Base-by-base conservation (phyloP, 1,284 basidiomycete genomes). In the Cryptococcus sp. region DNA sequence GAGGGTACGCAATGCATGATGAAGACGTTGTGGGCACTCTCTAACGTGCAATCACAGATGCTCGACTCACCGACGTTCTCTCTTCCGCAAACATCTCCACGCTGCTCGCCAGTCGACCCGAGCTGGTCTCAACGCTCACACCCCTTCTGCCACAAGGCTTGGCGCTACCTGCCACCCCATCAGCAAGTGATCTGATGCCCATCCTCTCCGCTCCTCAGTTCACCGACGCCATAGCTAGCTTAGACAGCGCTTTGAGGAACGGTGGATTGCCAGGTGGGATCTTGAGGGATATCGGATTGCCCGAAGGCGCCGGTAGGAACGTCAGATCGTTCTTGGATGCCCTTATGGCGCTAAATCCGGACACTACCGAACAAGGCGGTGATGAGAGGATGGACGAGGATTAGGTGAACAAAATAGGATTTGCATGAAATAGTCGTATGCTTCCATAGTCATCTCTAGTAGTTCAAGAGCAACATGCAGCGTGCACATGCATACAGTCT, bases 221-320 rank as follows among this genome's bases (percentile, higher is more conserved):
- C 65, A 70, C 64, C 22, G 73, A 77, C 57, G 76, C 76, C 4
- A 71, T 77, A 17, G 62, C 62, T 11, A 66, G 62, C 49, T 67
- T 79, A n/a, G 77, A 79, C 50, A 72, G 73, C 54, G 77, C 76
- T 10, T 59, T 79, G 37, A 54, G 76, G 19, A 73, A 65, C 46
- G 75, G 76, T 8, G 75, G 70, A 4, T 58, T 77, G 41, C 74
- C 75, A 3, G 66, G 64, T 11, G 63, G 65, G n/a, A 68, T 76
- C 63, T 74, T 79, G 68, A 62, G 67, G 20, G 74, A 74, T 54
- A 52, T 77, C 19, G 72, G 71, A 15, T 52, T 74, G 49, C 69
- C 70, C 10, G 70, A 70, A 47, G 51, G 57, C 34, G 72, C 75
- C 2, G 75, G 73, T 3, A 56, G 46, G 53, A 69, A 72, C 41